Base-by-base conservation (phyloP, 257 asterid genomes). In the Solanum pinnatisectum region DNA sequence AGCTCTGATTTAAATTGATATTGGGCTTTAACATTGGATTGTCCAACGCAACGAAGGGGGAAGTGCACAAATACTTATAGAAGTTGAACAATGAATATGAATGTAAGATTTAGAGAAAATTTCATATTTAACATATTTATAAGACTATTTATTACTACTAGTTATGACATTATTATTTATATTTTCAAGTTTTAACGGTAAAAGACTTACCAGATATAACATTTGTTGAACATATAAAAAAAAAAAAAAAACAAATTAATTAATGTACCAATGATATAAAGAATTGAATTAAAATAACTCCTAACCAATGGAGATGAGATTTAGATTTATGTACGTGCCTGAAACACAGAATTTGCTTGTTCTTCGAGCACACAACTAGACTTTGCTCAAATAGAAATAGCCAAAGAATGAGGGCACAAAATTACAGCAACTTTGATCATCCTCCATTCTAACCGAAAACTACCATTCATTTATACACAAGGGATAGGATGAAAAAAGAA, bases 391-490 rank as follows among this genome's bases (percentile, higher is more conserved):
- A 25, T 33, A 83, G 0, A 36, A 81, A 18, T 46, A 81, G 68
- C 68, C 87, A 90, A 83, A 89, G 86, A 86, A 71, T 81, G 79
- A 63, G 39, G 42, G 79, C 73, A 16, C 67, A 85, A 87, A 72
- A 82, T 72, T 70, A 79, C 33, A 27, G 25, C 0, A 89, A 63
- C 83, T 76, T 65, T 65, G 56, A 76, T 56, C 90, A 87, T 74
- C 91, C 84, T 36, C 85, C 86, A 35, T 77, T 44, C 87, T 85
- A 90, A 59, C 88, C 76, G 89, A 85, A 85, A 78, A 89, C 44
- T 81, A 32, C 89, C 86, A 89, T 70, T 88, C 78, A 88, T 93
- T 89, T 86, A 90, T 84, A 89, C 93, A 85, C 78, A 73, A 70
- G 86, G 87, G 70, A 59, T 40, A 23, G 35, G 63, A 59, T 42